A percentile compares a stretch with the other conserved stretches of the same genome.
These are phyloP conservation scores for Lomentospora prolificans DNA, from an alignment of 2,329 filamentous ascomycete species.

Conservation along the genomic window DNA sequence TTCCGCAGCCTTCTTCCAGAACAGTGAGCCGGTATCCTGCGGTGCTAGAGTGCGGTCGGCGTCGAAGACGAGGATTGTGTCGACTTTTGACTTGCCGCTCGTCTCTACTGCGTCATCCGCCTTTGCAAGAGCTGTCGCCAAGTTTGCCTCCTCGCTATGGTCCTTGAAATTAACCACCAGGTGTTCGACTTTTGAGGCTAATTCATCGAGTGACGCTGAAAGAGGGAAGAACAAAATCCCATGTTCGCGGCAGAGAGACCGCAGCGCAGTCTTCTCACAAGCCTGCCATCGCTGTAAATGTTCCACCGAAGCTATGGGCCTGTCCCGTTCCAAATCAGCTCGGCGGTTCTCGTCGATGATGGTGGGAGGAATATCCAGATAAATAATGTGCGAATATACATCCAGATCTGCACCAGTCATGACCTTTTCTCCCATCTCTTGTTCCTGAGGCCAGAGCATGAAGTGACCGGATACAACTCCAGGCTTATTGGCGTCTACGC, in stretches of 20 bases:
- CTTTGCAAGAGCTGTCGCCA: not conserved
- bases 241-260: not conserved
- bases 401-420: slow-evolving; percentile 34
- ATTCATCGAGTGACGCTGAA: not conserved
- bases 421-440: slow-evolving; percentile 20
- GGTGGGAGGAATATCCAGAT: slow-evolving; percentile 33
- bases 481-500: slow-evolving; percentile 3
- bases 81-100: slow-evolving; percentile 20
- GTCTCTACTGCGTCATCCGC: not conserved
- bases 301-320: not conserved
- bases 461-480: slow-evolving; percentile 46
- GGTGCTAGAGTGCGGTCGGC: slow-evolving; percentile 45
- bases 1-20: slow-evolving; percentile 29
- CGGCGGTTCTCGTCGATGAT: slow-evolving; percentile 26
- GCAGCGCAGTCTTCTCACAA: not conserved
- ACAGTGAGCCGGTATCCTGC: slow-evolving; percentile 38
- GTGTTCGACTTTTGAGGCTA: not conserved
- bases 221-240: not conserved
- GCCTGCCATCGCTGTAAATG: not conserved
- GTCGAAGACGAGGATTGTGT: slow-evolving; percentile 46
- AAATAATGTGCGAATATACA: slow-evolving; percentile 48
- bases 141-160: not conserved
- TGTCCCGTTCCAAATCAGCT: slow-evolving; percentile 23
- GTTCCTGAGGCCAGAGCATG: slow-evolving; percentile 39
- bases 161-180: not conserved